These are phyloP conservation scores for Cystobasidium onofrii DNA, from an alignment of 768 basidiomycete species.

Conservation along the genomic window DNA sequence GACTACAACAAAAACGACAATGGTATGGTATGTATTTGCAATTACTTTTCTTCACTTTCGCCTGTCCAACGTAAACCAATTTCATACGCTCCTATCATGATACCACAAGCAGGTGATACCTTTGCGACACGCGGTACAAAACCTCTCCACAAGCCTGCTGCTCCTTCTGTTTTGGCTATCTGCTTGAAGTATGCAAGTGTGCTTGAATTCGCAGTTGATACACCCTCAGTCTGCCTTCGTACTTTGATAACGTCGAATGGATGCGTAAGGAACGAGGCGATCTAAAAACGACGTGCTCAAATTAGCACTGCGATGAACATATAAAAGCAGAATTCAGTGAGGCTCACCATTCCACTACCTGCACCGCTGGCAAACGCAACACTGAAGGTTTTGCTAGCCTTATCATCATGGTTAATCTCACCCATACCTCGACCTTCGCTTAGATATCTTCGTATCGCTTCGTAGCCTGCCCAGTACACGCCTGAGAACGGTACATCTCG, in stretches of 20 bases:
- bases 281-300: slow-evolving; percentile 23
- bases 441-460: slow-evolving; percentile 64
- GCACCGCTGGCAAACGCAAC: slow-evolving; percentile 86
- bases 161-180: slow-evolving; percentile 71
- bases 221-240: slow-evolving; percentile 57
- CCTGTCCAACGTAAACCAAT: slow-evolving; percentile 32
- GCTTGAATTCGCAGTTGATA: not conserved
- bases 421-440: slow-evolving; percentile 45
- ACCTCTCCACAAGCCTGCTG: slow-evolving; percentile 70
- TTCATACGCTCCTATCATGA: slow-evolving; percentile 64
- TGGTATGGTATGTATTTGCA: not conserved
- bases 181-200: slow-evolving; percentile 61
- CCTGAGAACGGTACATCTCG: slow-evolving; percentile 96
- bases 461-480: slow-evolving; percentile 93
- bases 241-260: slow-evolving; percentile 98
- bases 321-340: not conserved
- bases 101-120: slow-evolving; percentile 93
- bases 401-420: slow-evolving; percentile 55
- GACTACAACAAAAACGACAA: not conserved
- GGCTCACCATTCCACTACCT: slow-evolving; percentile 60
- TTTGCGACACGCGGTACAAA: slow-evolving; percentile 80
- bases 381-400: slow-evolving; percentile 37
- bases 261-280: slow-evolving; percentile 76
- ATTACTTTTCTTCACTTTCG: not conserved
- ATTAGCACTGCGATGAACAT: not conserved